Conservation (phyloP, 2,329 filamentous ascomycete genomes). For the Xylariaceae sp. region DNA sequence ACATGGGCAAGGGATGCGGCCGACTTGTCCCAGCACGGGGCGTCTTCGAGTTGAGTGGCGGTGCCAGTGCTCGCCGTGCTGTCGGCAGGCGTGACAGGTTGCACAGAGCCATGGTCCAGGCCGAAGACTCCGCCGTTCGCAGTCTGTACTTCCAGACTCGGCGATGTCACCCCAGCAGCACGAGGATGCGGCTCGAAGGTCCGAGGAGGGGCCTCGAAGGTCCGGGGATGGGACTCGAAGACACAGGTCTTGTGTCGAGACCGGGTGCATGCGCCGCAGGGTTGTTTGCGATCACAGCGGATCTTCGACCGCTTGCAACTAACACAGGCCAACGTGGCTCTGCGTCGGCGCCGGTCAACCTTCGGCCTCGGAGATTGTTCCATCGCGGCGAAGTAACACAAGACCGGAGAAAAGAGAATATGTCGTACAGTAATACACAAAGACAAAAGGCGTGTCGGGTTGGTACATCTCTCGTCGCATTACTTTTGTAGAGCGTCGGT, state of each 20-base stretch:
- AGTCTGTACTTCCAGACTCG: no score
- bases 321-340: slow-evolving; percentile 26
- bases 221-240: slow-evolving; percentile 26
- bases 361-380: slow-evolving; percentile 50
- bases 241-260: slow-evolving; percentile 47
- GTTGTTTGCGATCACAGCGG: slow-evolving; percentile 49
- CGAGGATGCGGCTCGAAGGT: slow-evolving; percentile 2
- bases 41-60: neutral
- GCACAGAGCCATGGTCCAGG: neutral
- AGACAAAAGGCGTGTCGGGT: no score
- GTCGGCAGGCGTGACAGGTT: slow-evolving; percentile 6
- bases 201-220: slow-evolving; percentile 12
- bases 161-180: slow-evolving; percentile 1
- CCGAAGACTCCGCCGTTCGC: slow-evolving; percentile 2
- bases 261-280: slow-evolving; percentile 53
- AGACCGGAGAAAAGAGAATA: neutral
- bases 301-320: slow-evolving; percentile 53
- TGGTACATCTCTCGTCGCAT: no score
- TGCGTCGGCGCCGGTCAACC: slow-evolving; percentile 16
- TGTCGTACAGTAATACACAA: no score
- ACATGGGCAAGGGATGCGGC: neutral
- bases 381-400: neutral
- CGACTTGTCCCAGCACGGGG: neutral
- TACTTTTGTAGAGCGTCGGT: no score
- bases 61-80: slow-evolving; percentile 1